Evolutionary conservation across 495 filamentous ascomycete species (phyloP).

Genomic region (Friedmanniomyces endolithicus): DNA sequence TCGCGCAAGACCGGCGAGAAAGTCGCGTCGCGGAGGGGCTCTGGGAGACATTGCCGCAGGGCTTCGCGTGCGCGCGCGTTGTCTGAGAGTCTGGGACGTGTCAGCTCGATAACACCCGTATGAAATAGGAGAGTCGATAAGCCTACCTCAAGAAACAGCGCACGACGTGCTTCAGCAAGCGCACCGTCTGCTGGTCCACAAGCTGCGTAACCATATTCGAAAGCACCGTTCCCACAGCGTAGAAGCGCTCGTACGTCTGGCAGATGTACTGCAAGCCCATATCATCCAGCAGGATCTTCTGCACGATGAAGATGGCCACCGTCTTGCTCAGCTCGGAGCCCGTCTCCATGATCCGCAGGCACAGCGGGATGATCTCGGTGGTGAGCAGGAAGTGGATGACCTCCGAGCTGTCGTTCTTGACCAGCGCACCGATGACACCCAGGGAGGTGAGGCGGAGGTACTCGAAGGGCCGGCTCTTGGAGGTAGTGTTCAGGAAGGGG

Average conservation of each 20-base stretch:
- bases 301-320: constrained; percentile 99
- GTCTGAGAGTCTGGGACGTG: constrained; percentile 62
- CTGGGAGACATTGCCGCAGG: constrained; percentile 88
- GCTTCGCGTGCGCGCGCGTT: constrained; percentile 94
- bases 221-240: constrained; percentile 92
- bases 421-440: constrained; percentile 93
- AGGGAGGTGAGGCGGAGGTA: constrained; percentile 94
- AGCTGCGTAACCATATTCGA: constrained; percentile 98
- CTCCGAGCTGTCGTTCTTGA: constrained; percentile 97
- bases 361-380: constrained; percentile 96
- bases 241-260: constrained; percentile 98
- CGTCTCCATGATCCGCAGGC: constrained; percentile 98
- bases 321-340: constrained; percentile 98
- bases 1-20: constrained; percentile 94
- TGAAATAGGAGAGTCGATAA: constrained; percentile 4
- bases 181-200: constrained; percentile 92
- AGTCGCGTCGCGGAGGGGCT: constrained; percentile 90
- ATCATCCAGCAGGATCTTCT: constrained; percentile 96
- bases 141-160: constrained; percentile 85
- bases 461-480: constrained; percentile 95
- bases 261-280: constrained; percentile 98
- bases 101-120: constrained; percentile 2
- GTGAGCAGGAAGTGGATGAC: constrained; percentile 98
- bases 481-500: constrained; percentile 97
- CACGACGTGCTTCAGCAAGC: constrained; percentile 94